Evolutionary conservation across 177 flowering plant genomes (phyloP), one percentile per base, ranked within the genome.

Genomic region (Telopea speciosissima): DNA sequence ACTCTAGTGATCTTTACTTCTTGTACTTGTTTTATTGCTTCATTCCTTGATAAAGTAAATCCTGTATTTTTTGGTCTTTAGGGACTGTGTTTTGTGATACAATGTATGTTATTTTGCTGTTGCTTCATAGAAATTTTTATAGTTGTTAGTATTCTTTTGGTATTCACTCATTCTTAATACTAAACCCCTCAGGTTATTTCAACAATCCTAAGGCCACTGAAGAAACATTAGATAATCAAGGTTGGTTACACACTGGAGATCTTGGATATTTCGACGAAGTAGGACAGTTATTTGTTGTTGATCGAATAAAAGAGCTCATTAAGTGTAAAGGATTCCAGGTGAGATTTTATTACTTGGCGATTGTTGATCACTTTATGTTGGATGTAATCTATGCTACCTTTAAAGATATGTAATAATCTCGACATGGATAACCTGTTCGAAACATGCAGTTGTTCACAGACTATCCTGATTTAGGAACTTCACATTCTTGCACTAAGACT

Each of bases 171-270:
- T 11, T 49, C 13, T 49, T 19, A 58, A 19, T 25, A 61, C 44
- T 10, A 9, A 52, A 14, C 54, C 28, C 13, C 26, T 28, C 83
- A 93, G 97, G 98, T 74, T 92, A 94, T 79, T 82, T 71, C 31
- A 89, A 89, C 76, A 90, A 92, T 77, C 85, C 84, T 24, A 75
- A 87, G 70, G 98, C 94, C 54, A 89, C 98, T 12, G 79, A 81
- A 75, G 71, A 65, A 72, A 92, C 97, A 23, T 84, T 89, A 66
- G 97, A 89, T 77, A 79, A 81, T 22, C 81, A 88, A 63, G 93
- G 97, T 10, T 93, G 96, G 94, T 73, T 93, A 8, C 94, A 88
- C 68, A 89, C 98, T 0, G 98, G 97, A 70, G 98, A 93, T 81
- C 84, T 92, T 71, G 97, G 96, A 61, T 92, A 92, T 76, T 87